Evolutionary conservation across 2,329 filamentous ascomycete species (phyloP).

Genomic region (Paraconiothyrium brasiliense): DNA sequence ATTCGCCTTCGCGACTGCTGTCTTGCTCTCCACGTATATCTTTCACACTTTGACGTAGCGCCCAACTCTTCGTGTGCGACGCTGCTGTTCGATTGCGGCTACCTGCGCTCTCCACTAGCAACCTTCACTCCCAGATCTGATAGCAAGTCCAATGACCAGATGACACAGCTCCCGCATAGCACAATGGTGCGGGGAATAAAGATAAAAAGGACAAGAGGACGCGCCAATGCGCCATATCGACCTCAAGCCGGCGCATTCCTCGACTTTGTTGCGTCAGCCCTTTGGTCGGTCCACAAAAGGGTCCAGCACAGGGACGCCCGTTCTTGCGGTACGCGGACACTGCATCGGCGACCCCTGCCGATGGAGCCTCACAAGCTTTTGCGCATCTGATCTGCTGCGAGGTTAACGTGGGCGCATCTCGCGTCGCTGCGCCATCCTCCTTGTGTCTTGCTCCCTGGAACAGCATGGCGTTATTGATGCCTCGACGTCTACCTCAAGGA

Average conservation of each 20-base stretch:
- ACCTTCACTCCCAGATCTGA: not conserved
- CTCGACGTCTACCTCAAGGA: not conserved
- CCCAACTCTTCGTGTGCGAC: slow-evolving; percentile 10
- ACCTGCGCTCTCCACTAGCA: not conserved
- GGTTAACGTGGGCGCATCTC: not conserved
- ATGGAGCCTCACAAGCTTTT: not conserved
- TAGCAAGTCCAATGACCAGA: not conserved
- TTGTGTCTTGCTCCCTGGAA: not conserved
- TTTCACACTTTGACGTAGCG: not conserved
- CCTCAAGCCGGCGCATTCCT: slow-evolving; percentile 4
- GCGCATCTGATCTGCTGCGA: not conserved
- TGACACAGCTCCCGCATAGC: not conserved
- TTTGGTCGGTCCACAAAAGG: not conserved
- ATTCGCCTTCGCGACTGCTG: not conserved
- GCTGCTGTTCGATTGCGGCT: slow-evolving; percentile 3
- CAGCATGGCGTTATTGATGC: not conserved
- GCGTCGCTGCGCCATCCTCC: not conserved
- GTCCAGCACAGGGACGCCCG: not conserved
- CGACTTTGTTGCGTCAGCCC: slow-evolving; percentile 1
- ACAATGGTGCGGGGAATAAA: not conserved
- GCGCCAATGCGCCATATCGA: not conserved
- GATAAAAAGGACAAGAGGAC: not conserved
- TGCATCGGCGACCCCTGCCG: slow-evolving; percentile 3
- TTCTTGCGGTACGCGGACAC: slow-evolving; percentile 3
- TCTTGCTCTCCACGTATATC: slow-evolving; percentile 3